A percentile compares a stretch with the other conserved stretches of the same genome.
These are phyloP conservation scores for Globisporangium irregulare DNA, from an alignment of 352 stramenopile species.

Conservation along the genomic window DNA sequence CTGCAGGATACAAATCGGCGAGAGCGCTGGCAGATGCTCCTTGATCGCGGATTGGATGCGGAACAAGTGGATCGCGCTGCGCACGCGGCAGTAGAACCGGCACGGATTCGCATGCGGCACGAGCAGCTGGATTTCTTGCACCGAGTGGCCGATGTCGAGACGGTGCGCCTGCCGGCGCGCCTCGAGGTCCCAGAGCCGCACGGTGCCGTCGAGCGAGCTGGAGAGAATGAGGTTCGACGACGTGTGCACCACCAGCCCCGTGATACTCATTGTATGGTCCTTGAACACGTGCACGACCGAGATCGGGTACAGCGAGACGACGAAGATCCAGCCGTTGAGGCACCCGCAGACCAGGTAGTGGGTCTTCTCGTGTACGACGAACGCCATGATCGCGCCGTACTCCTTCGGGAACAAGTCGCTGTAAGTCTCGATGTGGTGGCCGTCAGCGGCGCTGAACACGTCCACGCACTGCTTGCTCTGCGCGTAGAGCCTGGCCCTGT, in stretches of 20 bases:
- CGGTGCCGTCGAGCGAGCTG: conserved; percentile 63
- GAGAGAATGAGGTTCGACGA: conserved; percentile 59
- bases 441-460: conserved; percentile 51
- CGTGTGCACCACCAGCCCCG: conserved; percentile 45
- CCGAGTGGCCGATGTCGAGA: conserved; percentile 43
- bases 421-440: conserved; percentile 47
- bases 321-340: conserved; percentile 49
- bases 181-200: conserved; percentile 70
- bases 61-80: conserved; percentile 53
- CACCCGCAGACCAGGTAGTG: conserved; percentile 67
- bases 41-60: conserved; percentile 68
- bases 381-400: conserved; percentile 57
- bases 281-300: conserved; percentile 65
- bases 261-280: conserved; percentile 61
- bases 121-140: conserved; percentile 49
- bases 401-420: conserved; percentile 46
- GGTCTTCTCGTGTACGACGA: conserved; percentile 61
- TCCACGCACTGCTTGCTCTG: conserved; percentile 47
- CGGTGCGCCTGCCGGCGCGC: conserved; percentile 58
- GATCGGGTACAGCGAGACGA: conserved; percentile 55
- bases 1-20: conserved; percentile 54
- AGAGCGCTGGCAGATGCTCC: conserved; percentile 56
- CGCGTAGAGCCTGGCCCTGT: conserved; percentile 44
- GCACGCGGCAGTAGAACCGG: conserved; percentile 60
- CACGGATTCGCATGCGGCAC: conserved; percentile 30